phyloP scores from a whole-genome alignment of 179 eudicot genomes.

The Kewa caespitosa region DNA sequence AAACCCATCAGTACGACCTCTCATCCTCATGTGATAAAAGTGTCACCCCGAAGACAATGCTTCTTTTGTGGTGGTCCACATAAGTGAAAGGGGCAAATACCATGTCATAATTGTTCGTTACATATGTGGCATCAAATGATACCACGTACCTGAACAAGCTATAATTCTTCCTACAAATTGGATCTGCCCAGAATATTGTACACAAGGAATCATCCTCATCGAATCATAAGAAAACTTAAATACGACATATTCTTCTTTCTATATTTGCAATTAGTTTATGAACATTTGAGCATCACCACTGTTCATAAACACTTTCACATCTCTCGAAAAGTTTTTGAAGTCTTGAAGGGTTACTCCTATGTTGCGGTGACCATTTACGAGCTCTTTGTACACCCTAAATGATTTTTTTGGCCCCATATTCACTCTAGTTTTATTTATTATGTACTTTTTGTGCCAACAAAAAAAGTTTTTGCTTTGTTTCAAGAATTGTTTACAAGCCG shows the following conservation, averaged over 20 bases:
- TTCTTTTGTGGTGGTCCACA: background rate
- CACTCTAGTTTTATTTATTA: too few species aligned
- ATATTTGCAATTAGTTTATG: background rate
- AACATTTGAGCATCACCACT: background rate
- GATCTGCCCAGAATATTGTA: constrained; percentile 15
- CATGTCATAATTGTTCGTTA: constrained; percentile 12
- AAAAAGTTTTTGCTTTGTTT: too few species aligned
- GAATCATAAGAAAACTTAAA: background rate
- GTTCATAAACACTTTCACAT: background rate
- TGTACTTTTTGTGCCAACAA: too few species aligned
- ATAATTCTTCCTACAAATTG: constrained; percentile 3
- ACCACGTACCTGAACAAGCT: constrained; percentile 4
- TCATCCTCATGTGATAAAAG: background rate
- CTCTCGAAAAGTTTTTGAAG: background rate
- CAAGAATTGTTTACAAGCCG: too few species aligned
- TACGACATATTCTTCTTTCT: background rate
- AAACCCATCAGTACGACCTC: constrained; percentile 6
- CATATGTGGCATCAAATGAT: constrained; percentile 11
- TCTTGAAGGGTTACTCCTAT: background rate
- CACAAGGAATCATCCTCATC: constrained; percentile 3
- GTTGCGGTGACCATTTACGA: background rate
- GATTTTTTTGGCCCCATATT: too few species aligned
- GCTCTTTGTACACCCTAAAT: background rate
- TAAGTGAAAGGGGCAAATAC: constrained; percentile 17
- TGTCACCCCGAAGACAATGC: background rate